Percentiles rank a stretch among this genome's conserved stretches.
Conservation (phyloP, 2,329 filamentous ascomycete species). For the Parasarocladium wereldwijsianum region DNA sequence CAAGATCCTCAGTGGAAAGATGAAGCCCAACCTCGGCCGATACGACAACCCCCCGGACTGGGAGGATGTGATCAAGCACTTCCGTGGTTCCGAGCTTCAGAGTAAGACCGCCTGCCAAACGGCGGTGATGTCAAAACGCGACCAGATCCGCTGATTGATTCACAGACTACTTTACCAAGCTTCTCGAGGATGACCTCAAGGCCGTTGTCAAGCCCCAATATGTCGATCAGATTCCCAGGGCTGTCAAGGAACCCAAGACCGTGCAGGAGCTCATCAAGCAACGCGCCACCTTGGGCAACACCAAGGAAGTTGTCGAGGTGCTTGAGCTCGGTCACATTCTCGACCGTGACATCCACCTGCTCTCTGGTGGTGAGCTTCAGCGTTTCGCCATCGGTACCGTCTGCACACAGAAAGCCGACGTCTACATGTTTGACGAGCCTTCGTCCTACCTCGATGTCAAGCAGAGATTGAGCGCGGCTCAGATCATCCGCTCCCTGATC, state of each 20-base stretch:
- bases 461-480: constrained; percentile 85
- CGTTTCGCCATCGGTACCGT: constrained; percentile 94
- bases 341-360: constrained; percentile 76
- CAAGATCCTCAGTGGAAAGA: constrained; percentile 95
- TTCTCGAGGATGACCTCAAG: constrained; percentile 92
- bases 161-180: constrained; percentile 90
- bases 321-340: constrained; percentile 81
- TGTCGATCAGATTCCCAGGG: constrained; percentile 93
- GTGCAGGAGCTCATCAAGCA: constrained; percentile 68
- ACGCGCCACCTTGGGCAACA: constrained; percentile 62
- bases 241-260: constrained; percentile 67
- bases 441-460: constrained; percentile 99
- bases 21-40: constrained; percentile 92
- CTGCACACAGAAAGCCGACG: constrained; percentile 89
- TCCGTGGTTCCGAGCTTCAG: constrained; percentile 92
- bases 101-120: constrained; percentile 40
- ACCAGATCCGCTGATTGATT: background rate
- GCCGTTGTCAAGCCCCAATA: constrained; percentile 98
- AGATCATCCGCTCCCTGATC: constrained; percentile 82
- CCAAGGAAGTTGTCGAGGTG: constrained; percentile 67
- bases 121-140: background rate
- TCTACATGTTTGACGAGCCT: constrained; percentile 99
- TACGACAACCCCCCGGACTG: constrained; percentile 97
- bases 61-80: constrained; percentile 98
- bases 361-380: constrained; percentile 96